phyloP scores from a whole-genome alignment of 805 yeast genomes.

The Clavispora santaluciae region DNA sequence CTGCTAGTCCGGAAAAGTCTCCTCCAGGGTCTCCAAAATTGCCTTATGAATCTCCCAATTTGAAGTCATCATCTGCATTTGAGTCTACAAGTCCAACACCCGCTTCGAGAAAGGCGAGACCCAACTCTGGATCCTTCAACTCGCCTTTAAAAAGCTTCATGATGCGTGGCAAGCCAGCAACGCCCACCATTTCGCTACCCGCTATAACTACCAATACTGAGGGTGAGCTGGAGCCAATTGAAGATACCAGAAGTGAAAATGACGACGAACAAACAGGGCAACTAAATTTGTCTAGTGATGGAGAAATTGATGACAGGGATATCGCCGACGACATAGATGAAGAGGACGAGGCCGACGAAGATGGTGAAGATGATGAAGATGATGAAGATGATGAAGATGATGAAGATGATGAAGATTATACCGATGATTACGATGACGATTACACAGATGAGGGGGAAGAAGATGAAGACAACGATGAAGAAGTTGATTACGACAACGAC shows the following conservation, averaged over 20 bases:
- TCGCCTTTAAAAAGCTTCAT: constrained; percentile 40
- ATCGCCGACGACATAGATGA: constrained; percentile 17
- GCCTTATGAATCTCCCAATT: not conserved
- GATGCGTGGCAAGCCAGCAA: constrained; percentile 23
- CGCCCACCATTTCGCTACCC: constrained; percentile 12
- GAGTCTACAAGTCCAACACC: not conserved
- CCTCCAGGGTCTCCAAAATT: constrained; percentile 6
- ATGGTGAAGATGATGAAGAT: constrained; percentile 15
- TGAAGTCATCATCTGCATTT: not conserved
- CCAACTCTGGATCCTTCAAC: constrained; percentile 32
- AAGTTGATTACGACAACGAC: constrained; percentile 9
- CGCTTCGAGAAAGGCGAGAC: constrained; percentile 21
- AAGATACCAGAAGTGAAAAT: no score
- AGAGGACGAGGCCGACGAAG: not conserved
- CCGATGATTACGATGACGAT: constrained; percentile 6
- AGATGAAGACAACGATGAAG: constrained; percentile 9
- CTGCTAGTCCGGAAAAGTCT: constrained; percentile 5
- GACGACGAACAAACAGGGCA: no score
- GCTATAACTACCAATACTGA: no score
- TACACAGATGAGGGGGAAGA: constrained; percentile 6
- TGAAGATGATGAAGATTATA: constrained; percentile 5
- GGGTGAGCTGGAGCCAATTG: no score
- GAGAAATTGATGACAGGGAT: constrained; percentile 16
- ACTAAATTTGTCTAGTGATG: no score
- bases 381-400: constrained; percentile 4